Conservation (phyloP, 1,284 basidiomycete genomes). For the Entoloma clypeatum region DNA sequence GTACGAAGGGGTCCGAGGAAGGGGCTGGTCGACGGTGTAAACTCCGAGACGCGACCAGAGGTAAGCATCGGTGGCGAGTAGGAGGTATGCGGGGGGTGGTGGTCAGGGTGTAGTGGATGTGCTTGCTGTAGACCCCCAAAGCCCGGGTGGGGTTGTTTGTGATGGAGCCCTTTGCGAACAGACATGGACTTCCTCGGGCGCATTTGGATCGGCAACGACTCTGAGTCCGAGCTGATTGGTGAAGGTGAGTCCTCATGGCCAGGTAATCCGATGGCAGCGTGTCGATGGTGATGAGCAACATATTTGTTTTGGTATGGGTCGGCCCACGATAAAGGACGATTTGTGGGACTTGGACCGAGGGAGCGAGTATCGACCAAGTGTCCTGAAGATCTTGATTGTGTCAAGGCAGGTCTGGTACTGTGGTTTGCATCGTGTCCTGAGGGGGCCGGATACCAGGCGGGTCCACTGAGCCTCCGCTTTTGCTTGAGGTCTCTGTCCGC, state of each 20-base stretch:
- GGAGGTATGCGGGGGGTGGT: slow-evolving; percentile 19
- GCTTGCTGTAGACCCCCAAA: too few species aligned
- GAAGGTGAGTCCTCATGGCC: slow-evolving; percentile 60
- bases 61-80: slow-evolving; percentile 32
- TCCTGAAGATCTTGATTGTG: slow-evolving; percentile 13
- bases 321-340: slow-evolving; percentile 29
- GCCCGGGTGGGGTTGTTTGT: too few species aligned
- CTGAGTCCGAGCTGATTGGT: slow-evolving; percentile 65
- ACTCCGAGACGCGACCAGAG: slow-evolving; percentile 27
- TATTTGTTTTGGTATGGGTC: slow-evolving; percentile 40
- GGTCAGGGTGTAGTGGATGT: slow-evolving; percentile 5
- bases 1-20: slow-evolving; percentile 81
- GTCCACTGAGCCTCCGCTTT: slow-evolving; percentile 46
- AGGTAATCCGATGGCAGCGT: slow-evolving; percentile 18
- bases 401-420: slow-evolving; percentile 2
- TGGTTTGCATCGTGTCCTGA: slow-evolving; percentile 9
- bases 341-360: slow-evolving; percentile 30
- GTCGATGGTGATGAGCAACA: slow-evolving; percentile 33
- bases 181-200: slow-evolving; percentile 23
- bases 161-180: slow-evolving; percentile 17
- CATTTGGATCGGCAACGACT: slow-evolving; percentile 34
- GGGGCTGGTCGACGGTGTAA: slow-evolving; percentile 73
- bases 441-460: slow-evolving; percentile 39
- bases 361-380: slow-evolving; percentile 37
- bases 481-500: slow-evolving; percentile 17